These are phyloP conservation scores for Ascocoryne sarcoides DNA, from an alignment of 2,329 filamentous ascomycete genomes.

Conservation along the genomic window DNA sequence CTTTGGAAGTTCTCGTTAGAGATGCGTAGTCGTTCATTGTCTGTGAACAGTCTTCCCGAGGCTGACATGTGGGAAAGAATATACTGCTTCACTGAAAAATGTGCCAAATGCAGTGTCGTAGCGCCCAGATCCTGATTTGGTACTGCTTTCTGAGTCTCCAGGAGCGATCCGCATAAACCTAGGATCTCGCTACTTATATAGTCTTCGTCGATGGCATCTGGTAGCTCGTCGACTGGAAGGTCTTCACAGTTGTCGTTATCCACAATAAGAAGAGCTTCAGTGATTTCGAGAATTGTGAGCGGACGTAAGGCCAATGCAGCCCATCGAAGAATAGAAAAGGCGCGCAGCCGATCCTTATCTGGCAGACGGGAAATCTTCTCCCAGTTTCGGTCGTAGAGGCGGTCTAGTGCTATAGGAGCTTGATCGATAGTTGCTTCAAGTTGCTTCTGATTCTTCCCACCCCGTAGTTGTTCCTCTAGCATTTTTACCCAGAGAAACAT, in stretches of 20 bases:
- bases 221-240: slow-evolving; percentile 4
- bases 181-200: slow-evolving; percentile 27
- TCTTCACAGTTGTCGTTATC: neutral
- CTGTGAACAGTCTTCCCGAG: neutral
- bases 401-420: neutral
- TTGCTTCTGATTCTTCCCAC: slow-evolving; percentile 4
- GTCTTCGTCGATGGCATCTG: slow-evolving; percentile 23
- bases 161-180: slow-evolving; percentile 24
- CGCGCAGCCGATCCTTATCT: neutral
- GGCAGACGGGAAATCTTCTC: neutral
- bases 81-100: slow-evolving; percentile 19
- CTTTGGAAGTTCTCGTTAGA: neutral
- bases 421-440: neutral
- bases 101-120: slow-evolving; percentile 16
- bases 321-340: neutral
- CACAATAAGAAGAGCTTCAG: neutral
- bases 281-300: neutral
- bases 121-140: neutral
- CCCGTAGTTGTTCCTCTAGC: slow-evolving; percentile 5
- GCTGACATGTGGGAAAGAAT: slow-evolving; percentile 4
- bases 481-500: slow-evolving; percentile 15
- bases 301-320: neutral
- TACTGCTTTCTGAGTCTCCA: slow-evolving; percentile 21
- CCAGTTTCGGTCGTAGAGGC: neutral
- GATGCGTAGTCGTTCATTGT: neutral